Evolutionary conservation across 2,329 filamentous ascomycete genomes (phyloP), one percentile per base, ranked within the genome.

Genomic region (Pseudocercospora macadamiae): DNA sequence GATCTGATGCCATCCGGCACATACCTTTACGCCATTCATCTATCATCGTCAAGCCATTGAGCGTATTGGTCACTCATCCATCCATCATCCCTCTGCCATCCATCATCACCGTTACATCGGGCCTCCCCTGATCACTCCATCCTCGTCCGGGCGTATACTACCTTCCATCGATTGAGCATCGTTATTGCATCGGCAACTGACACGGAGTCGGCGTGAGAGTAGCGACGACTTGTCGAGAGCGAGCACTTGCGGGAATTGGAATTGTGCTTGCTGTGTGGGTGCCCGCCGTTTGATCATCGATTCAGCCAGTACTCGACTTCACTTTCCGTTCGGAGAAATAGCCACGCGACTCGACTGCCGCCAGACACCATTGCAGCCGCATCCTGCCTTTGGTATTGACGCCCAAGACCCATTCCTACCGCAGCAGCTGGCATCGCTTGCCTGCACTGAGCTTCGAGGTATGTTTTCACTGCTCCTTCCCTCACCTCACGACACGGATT

Each of bases 391-490:
- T 48, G 54, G 53, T 37, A 57, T 19, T n/a, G n/a, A n/a, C 57
- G 55, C 55, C 12, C 51, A 60, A 45, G 42, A 45, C 32, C 45
- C 56, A 58, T 61, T 55, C 47, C 48, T 54, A 61, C 55, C 45
- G 48, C 57, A 60, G 55, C 53, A 51, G 14, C 47, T 26, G 51
- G 34, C 52, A 26, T 44, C 55, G 28, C 57, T 56, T 51, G 34
- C 55, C 59, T 54, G 9, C 48, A 53, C 39, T 52, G 49, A 60
- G 51, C 55, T 56, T 59, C 30, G 10, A 60, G 53, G 57, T 64
- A 59, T 44, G 64, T 54, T 63, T 37, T 59, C 48, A 55, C 25
- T 51, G 57, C 60, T 60, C 66, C 53, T 65, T 63, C 64, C 61
- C 57, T 55, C 42, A 56, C 59, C 32, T 55, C 42, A 51, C 53